Conservation (phyloP, 305 asterid genomes). For the Fraxinus ornus region DNA sequence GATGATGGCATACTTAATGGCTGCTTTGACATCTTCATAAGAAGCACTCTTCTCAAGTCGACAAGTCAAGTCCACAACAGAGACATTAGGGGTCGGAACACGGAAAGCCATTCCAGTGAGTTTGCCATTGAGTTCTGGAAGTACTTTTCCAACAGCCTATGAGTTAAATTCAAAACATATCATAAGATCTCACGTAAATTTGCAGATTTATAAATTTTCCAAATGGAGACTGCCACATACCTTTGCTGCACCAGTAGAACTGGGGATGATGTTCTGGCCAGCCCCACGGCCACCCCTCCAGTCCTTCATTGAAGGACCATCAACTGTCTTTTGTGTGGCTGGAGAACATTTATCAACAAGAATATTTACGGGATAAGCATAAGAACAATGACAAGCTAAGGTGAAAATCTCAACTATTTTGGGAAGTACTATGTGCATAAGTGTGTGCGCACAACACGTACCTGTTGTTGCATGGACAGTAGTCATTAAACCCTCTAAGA, state of each 20-base stretch:
- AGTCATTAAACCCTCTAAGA: conserved; percentile 91
- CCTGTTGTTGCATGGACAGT: conserved; percentile 99
- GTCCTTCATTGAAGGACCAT: conserved; percentile 98
- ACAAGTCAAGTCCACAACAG: conserved; percentile 96
- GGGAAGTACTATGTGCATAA: not conserved
- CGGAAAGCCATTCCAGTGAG: conserved; percentile 99
- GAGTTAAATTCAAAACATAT: conserved; percentile 21
- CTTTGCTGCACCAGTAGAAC: conserved; percentile 99
- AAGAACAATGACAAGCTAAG: conserved; percentile 17
- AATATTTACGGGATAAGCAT: conserved; percentile 19
- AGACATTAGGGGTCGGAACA: conserved; percentile 96
- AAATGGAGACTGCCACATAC: conserved; percentile 33
- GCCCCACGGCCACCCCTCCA: conserved; percentile 99
- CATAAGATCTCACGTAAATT: not conserved
- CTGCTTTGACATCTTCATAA: conserved; percentile 95
- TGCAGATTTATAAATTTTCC: not conserved
- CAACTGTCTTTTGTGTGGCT: conserved; percentile 99
- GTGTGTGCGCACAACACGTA: conserved; percentile 17
- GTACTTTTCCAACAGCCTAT: conserved; percentile 98
- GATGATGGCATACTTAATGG: conserved; percentile 57
- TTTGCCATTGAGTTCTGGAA: conserved; percentile 93
- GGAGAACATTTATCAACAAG: conserved; percentile 31
- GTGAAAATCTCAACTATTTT: not conserved
- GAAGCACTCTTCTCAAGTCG: conserved; percentile 89
- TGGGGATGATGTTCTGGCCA: conserved; percentile 94